Evolutionary conservation across 352 stramenopile genomes (phyloP).

Genomic region (Hyaloperonospora arabidopsidis): DNA sequence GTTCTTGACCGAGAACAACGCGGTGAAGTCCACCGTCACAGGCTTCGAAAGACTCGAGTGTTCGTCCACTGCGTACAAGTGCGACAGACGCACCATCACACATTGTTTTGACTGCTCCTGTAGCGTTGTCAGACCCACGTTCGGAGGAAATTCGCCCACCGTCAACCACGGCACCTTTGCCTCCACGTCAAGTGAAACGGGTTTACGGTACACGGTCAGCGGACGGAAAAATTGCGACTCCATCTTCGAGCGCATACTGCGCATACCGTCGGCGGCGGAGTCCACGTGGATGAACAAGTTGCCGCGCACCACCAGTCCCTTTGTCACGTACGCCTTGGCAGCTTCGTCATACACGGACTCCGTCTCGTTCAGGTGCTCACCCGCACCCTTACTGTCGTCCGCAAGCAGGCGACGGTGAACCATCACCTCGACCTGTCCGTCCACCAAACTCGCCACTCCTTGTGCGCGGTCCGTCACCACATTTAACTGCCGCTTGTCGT

Average conservation of each 20-base stretch:
- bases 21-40: conserved; percentile 62
- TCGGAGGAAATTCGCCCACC: conserved; percentile 75
- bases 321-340: conserved; percentile 46
- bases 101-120: conserved; percentile 63
- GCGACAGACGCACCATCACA: conserved; percentile 88
- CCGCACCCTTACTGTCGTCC: conserved; percentile 92
- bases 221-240: conserved; percentile 61
- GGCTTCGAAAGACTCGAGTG: conserved; percentile 69
- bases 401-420: conserved; percentile 89
- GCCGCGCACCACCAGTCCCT: conserved; percentile 60
- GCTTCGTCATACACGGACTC: conserved; percentile 72
- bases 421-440: conserved; percentile 95
- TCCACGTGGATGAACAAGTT: conserved; percentile 68
- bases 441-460: conserved; percentile 83
- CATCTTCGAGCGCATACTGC: conserved; percentile 51
- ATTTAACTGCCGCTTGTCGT: conserved; percentile 73
- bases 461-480: conserved; percentile 91
- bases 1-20: conserved; percentile 49
- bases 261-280: conserved; percentile 43
- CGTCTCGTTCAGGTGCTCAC: conserved; percentile 88
- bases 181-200: conserved; percentile 17
- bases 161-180: conserved; percentile 61
- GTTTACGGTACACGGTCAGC: conserved; percentile 44
- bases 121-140: conserved; percentile 91
- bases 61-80: conserved; percentile 90